These are phyloP conservation scores for Cynara cardunculus DNA, from an alignment of 129 eudicot genomes.

Conservation along the genomic window DNA sequence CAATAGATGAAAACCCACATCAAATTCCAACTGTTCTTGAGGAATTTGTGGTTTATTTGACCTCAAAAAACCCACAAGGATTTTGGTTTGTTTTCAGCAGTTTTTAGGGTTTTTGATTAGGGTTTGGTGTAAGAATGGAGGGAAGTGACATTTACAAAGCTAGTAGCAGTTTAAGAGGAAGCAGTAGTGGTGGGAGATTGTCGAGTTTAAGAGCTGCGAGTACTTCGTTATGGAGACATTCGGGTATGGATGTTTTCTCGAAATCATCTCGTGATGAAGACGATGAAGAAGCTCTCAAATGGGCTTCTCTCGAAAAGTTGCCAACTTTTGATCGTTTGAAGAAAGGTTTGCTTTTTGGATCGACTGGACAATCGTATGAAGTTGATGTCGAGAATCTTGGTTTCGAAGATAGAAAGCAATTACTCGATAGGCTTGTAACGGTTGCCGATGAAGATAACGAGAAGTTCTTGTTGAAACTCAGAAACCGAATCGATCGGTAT, in stretches of 20 bases:
- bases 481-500: constrained; percentile 56
- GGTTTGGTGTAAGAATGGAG: constrained; percentile 16
- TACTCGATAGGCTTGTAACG: constrained; percentile 55
- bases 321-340: constrained; percentile 69
- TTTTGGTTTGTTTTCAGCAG: not conserved
- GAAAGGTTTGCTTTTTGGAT: constrained; percentile 54
- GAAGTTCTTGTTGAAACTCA: constrained; percentile 58
- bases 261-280: constrained; percentile 49
- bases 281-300: constrained; percentile 79
- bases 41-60: not conserved
- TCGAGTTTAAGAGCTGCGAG: constrained; percentile 44
- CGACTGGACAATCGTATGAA: constrained; percentile 39
- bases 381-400: constrained; percentile 62
- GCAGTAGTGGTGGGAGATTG: constrained; percentile 9
- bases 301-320: constrained; percentile 78
- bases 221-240: constrained; percentile 46
- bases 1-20: not conserved
- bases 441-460: constrained; percentile 67
- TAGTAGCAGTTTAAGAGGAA: constrained; percentile 15
- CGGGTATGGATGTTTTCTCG: constrained; percentile 46
- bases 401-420: constrained; percentile 32
- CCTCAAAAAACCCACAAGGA: not conserved
- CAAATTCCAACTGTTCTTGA: not conserved
- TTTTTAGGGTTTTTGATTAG: not conserved
- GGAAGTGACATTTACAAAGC: constrained; percentile 21